These are phyloP conservation scores for Linum usitatissimum DNA, from an alignment of 345 rosid species.

Conservation along the genomic window DNA sequence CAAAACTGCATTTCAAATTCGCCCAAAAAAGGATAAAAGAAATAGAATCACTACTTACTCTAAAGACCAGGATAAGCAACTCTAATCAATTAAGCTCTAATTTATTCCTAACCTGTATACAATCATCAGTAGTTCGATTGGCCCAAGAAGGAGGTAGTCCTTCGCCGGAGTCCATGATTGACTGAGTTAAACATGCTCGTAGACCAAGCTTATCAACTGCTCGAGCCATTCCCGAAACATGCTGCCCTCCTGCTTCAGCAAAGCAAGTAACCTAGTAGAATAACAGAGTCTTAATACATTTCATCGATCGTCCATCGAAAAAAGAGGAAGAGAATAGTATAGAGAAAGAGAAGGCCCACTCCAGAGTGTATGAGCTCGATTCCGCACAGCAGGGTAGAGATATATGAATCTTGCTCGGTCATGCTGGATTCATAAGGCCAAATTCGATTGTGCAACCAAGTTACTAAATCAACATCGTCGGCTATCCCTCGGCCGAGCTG, in stretches of 20 bases:
- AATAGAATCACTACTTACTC: not conserved
- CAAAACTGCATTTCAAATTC: not conserved
- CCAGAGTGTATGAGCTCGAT: conserved; percentile 62
- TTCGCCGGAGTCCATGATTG: conserved; percentile 52
- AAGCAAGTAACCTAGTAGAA: conserved; percentile 52
- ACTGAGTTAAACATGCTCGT: conserved; percentile 53
- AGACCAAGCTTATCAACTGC: conserved; percentile 55
- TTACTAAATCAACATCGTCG: conserved; percentile 52
- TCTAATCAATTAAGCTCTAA: not conserved
- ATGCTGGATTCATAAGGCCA: conserved; percentile 68
- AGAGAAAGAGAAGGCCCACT: conserved; percentile 18
- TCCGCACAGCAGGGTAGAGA: conserved; percentile 59
- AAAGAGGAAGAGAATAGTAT: not conserved
- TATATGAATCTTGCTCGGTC: conserved; percentile 53
- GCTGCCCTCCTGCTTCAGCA: conserved; percentile 76
- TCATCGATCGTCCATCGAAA: not conserved
- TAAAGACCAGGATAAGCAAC: not conserved
- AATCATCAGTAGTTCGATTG: conserved; percentile 37
- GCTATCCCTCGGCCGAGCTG: conserved; percentile 66
- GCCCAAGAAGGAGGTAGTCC: conserved; percentile 64
- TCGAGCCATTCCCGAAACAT: conserved; percentile 50
- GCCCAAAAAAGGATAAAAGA: not conserved
- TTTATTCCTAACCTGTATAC: conserved; percentile 38
- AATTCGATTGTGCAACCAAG: conserved; percentile 54
- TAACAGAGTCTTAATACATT: not conserved